Base-by-base conservation (phyloP, 164 flowering plant species). In the Vitis cinerea region DNA sequence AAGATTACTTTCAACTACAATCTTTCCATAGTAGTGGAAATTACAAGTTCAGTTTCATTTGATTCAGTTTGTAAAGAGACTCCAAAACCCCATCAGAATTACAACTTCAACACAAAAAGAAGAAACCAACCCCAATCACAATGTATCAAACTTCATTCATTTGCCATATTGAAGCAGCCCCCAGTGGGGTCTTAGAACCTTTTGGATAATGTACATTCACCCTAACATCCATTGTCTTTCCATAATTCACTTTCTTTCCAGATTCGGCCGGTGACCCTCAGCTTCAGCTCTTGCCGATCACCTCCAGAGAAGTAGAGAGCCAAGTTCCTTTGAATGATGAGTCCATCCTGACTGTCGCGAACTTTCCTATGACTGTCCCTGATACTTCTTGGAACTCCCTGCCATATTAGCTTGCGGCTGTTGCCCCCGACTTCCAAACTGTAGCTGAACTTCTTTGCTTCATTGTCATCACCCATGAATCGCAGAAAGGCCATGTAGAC, bases 391-490 rank as follows among this genome's bases (percentile, higher is more conserved):
- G 83, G 83, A 69, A 74, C 64, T 50, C 81, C 83, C 56, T 80
- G 78, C 83, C 83, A 80, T 31, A 62, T 75, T 2, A 80, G 77
- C 30, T 77, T 80, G 1, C 83, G 76, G 37, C 81, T 81, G 56
- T 71, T 60, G 1, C 64, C 83, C 10, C 83, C 83, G 29, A 80
- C 83, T 69, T 80, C 83, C 59, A 77, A 68, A 51, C 70, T 74
- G 65, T 80, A 80, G 69, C 78, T 72, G 67, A 74, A 80, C 57
- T 74, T 77, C 66, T 77, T 74, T 27, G 83, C 83, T 44, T 80
- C 83, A 27, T 72, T 64, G 17, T 77, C 81, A 30, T 80, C 83
- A 31, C 83, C 83, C 83, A 80, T 80, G 67, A 80, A 80, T 8
- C 83, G 73, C 60, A 80, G 56, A 49, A 79, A 79, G 31, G 82